These are phyloP conservation scores for Endocalyx cinctus DNA, from an alignment of 2,329 filamentous ascomycete genomes.

Conservation along the genomic window DNA sequence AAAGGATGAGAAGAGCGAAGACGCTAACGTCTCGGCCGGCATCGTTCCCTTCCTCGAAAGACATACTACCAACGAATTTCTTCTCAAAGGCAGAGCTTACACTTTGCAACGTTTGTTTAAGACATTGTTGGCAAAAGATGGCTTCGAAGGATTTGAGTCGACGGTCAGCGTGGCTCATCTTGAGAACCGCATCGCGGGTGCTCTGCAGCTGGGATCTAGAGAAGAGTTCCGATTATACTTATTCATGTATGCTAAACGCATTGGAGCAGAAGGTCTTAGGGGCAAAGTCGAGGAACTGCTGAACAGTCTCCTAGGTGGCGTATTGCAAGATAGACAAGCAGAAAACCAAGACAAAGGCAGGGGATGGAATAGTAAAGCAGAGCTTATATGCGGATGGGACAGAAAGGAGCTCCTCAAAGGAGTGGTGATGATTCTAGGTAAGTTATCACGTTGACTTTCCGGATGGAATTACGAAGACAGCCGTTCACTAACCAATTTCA, in stretches of 20 bases:
- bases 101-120: slow-evolving; percentile 90
- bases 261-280: slow-evolving; percentile 83
- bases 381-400: slow-evolving; percentile 85
- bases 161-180: slow-evolving; percentile 89
- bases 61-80: slow-evolving; percentile 87
- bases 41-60: slow-evolving; percentile 91
- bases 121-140: slow-evolving; percentile 78
- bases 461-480: no score
- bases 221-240: slow-evolving; percentile 94
- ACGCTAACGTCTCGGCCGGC: slow-evolving; percentile 72
- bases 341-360: slow-evolving; percentile 40
- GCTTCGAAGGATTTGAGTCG: slow-evolving; percentile 87
- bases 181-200: slow-evolving; percentile 89
- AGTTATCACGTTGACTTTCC: slow-evolving; percentile 36
- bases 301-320: slow-evolving; percentile 72
- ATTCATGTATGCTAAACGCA: slow-evolving; percentile 96
- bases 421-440: slow-evolving; percentile 89
- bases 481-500: slow-evolving; percentile 26
- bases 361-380: slow-evolving; percentile 63
- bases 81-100: slow-evolving; percentile 88
- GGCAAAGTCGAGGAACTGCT: slow-evolving; percentile 91
- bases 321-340: slow-evolving; percentile 52
- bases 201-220: slow-evolving; percentile 74
- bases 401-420: slow-evolving; percentile 82
- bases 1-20: slow-evolving; percentile 41